phyloP scores from a whole-genome alignment of 2,329 filamentous ascomycete genomes.

The Colletotrichum chlorophyti region DNA sequence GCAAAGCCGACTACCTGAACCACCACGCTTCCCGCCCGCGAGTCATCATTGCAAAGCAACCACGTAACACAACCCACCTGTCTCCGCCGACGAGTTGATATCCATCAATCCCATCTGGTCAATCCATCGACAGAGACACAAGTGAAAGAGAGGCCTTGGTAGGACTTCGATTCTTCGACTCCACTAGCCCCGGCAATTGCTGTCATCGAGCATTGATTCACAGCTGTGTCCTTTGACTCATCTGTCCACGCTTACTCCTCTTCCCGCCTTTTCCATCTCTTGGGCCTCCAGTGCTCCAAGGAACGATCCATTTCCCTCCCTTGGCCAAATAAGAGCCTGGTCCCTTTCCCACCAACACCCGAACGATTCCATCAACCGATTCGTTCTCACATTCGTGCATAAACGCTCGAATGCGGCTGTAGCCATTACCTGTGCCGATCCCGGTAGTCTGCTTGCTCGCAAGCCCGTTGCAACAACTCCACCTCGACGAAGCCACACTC shows the following conservation, averaged over 20 bases:
- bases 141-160: conserved; percentile 27
- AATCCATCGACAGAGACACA: conserved; percentile 25
- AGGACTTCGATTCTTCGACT: conserved; percentile 6
- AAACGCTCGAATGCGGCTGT: conserved; percentile 29
- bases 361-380: conserved; percentile 10
- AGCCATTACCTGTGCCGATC: conserved; percentile 26
- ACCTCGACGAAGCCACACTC: conserved; percentile 20
- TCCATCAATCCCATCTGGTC: background rate
- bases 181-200: background rate
- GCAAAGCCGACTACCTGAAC: conserved; percentile 5
- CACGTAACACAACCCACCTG: conserved; percentile 22
- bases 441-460: conserved; percentile 31
- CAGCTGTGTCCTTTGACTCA: conserved; percentile 25
- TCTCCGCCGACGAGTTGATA: conserved; percentile 16
- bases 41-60: conserved; percentile 27
- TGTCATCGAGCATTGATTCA: conserved; percentile 17
- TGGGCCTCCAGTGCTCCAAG: background rate
- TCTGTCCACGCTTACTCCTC: too few relatives aligned
- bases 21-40: conserved; percentile 1
- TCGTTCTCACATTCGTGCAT: background rate
- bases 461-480: conserved; percentile 27
- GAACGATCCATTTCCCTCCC: conserved; percentile 1
- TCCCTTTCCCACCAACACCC: background rate
- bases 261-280: conserved; percentile 16
- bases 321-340: conserved; percentile 6